Base-by-base conservation (phyloP, 2,329 filamentous ascomycete species). In the Diaporthe vexans region DNA sequence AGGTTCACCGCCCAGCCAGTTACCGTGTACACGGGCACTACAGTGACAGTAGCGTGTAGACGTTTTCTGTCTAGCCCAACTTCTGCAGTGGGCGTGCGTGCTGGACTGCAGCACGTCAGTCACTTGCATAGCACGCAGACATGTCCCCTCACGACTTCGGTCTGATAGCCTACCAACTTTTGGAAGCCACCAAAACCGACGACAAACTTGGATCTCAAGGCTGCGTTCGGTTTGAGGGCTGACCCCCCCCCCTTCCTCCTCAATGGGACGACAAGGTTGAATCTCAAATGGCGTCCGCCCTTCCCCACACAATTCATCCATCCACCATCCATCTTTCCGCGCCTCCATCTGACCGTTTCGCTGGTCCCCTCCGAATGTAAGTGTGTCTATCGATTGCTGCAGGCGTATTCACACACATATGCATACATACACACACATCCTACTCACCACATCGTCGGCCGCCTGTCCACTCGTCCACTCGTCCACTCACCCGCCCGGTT, bases 221-320 rank as follows among this genome's bases (percentile, higher is more conserved):
- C 61, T 67, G 61, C 61, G 43, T 67, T 67, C 46, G 46, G 43
- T 67, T 48, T 40, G 59, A 29, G 29, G 59, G 59, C 59, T 63
- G 59, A 35, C 21, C 35, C 24, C 24, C 35, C 24, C 24, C 17
- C 24, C 59, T 26, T 4, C 10, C 56, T 26, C 37, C n/a, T 5
- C 48, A 37, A 37, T 15, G 26, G 29, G 29, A 68, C 33, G 26
- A 35, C 63, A 54, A 68, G 63, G 33, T 68, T 68, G 63, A 54
- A 68, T 68, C 46, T 67, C 63, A 67, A 67, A 52, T 67, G 63
- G 26, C 40, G 26, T 48, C 24, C 59, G 26, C 37, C 59, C 43
- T 33, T 48, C 58, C 37, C 37, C 58, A 29, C 37, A 21, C 37
- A 29, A 29, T 29, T 40, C 37, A 63, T 43, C 21, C 56, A 43